A percentile compares a stretch with the other conserved stretches of the same genome.
Conservation (phyloP, 1,284 basidiomycete species). For the Xanthoconium separans region DNA sequence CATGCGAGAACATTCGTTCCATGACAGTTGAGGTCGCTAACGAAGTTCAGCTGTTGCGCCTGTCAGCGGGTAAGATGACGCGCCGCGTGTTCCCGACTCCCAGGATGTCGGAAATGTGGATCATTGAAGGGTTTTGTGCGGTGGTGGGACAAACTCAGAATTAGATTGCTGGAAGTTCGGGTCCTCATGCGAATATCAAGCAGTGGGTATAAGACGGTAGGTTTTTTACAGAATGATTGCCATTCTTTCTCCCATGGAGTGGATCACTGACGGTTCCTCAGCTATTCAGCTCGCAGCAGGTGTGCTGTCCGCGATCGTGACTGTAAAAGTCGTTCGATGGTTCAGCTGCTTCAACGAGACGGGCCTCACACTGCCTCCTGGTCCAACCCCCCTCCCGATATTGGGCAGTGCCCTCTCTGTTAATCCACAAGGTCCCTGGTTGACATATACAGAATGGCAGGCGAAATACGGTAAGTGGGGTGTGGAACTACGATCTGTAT, state of each 20-base stretch:
- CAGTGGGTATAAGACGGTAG: not conserved
- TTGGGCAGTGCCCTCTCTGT: constrained; percentile 12
- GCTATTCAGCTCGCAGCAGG: not conserved
- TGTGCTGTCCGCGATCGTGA: not conserved
- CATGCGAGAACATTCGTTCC: too few species aligned
- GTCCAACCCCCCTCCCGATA: constrained; percentile 10
- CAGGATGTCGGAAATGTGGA: too few species aligned
- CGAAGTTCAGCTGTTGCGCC: too few species aligned
- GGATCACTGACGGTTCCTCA: not conserved
- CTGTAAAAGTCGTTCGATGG: not conserved
- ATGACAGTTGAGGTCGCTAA: too few species aligned
- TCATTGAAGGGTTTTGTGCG: too few species aligned
- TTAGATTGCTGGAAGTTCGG: too few species aligned
- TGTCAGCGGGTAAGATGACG: too few species aligned
- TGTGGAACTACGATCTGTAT: not conserved
- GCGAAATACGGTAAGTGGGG: constrained; percentile 10
- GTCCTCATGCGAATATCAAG: too few species aligned
- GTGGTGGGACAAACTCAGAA: too few species aligned
- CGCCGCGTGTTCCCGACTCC: too few species aligned
- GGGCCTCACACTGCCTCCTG: constrained; percentile 4
- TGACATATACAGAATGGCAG: constrained; percentile 14
- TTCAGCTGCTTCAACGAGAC: not conserved
- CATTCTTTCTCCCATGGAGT: not conserved
- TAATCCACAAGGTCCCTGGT: constrained; percentile 1
- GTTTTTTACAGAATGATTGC: not conserved